Evolutionary conservation across 2,329 filamentous ascomycete species (phyloP).

Genomic region (Lachnellula cervina): DNA sequence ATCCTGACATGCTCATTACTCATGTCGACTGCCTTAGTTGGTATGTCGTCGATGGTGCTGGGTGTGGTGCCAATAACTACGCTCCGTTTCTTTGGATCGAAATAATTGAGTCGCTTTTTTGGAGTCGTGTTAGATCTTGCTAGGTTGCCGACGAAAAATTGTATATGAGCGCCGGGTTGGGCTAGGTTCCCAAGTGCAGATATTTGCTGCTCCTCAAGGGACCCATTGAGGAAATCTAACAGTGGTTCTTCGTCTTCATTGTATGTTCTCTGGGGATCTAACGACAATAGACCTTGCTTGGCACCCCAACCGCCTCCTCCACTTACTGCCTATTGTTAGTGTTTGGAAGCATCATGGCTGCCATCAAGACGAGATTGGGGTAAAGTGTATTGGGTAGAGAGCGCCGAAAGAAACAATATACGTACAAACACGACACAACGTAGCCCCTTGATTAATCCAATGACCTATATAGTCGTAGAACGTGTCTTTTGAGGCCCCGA

Average conservation of each 20-base stretch:
- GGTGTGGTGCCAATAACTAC: constrained; percentile 25
- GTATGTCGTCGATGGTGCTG: constrained; percentile 29
- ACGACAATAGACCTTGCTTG: constrained; percentile 72
- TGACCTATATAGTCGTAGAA: constrained; percentile 14
- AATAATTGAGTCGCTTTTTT: neutral
- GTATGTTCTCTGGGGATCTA: constrained; percentile 64
- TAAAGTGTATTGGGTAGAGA: neutral
- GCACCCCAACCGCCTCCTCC: constrained; percentile 81
- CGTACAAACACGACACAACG: constrained; percentile 30
- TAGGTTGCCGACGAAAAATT: constrained; percentile 52
- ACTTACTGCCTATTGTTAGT: constrained; percentile 50
- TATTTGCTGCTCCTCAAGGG: constrained; percentile 29
- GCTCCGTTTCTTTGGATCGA: constrained; percentile 12
- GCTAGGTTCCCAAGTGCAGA: constrained; percentile 50
- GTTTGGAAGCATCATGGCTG: no score
- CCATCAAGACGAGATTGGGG: no score
- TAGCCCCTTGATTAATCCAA: constrained; percentile 20
- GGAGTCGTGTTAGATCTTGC: neutral
- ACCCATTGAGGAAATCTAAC: constrained; percentile 41
- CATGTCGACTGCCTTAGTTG: constrained; percentile 9
- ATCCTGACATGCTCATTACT: neutral
- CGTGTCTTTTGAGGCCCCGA: neutral
- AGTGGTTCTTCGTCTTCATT: constrained; percentile 46
- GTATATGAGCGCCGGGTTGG: constrained; percentile 58
- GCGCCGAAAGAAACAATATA: constrained; percentile 3